Percentiles rank a stretch among this genome's conserved stretches.
Evolutionary conservation across 345 rosid genomes (phyloP).

Genomic region (Citrus cavaleriei): DNA sequence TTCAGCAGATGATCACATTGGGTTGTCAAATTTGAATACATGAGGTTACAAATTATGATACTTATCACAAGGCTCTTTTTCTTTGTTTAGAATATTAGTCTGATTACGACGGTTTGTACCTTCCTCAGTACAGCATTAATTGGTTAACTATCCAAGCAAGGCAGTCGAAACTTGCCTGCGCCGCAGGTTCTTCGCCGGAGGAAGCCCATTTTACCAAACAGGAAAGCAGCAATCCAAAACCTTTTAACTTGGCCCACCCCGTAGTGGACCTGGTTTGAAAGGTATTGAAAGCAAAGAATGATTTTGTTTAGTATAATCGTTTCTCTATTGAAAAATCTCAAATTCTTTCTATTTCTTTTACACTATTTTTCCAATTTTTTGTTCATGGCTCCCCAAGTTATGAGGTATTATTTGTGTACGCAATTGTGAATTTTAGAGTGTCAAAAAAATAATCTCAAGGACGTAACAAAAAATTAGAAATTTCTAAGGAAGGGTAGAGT

Average conservation of each 20-base stretch:
- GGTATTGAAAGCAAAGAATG: background rate
- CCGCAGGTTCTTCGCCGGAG: background rate
- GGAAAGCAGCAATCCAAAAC: background rate
- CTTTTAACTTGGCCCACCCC: background rate
- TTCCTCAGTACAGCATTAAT: background rate
- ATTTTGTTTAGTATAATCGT: too few relatives aligned
- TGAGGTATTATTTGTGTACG: too few relatives aligned
- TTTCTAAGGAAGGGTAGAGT: too few relatives aligned
- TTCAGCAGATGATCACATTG: constrained; percentile 15
- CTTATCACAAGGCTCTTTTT: background rate
- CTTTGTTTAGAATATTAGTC: background rate
- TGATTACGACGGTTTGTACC: background rate
- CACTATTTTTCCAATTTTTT: too few relatives aligned
- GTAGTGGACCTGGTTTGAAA: background rate
- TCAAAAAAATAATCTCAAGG: too few relatives aligned
- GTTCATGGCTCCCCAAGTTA: too few relatives aligned
- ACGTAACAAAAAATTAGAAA: too few relatives aligned
- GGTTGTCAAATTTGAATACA: constrained; percentile 22
- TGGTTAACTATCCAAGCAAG: background rate
- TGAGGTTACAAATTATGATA: background rate
- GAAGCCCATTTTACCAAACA: constrained; percentile 2
- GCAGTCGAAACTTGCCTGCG: background rate
- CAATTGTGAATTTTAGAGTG: too few relatives aligned
- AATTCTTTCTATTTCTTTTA: too few relatives aligned
- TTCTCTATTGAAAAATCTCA: background rate